Percentiles rank a stretch among this genome's conserved stretches.
Evolutionary conservation across 495 filamentous ascomycete species (phyloP).

Genomic region (Chlorociboria aeruginascens): DNA sequence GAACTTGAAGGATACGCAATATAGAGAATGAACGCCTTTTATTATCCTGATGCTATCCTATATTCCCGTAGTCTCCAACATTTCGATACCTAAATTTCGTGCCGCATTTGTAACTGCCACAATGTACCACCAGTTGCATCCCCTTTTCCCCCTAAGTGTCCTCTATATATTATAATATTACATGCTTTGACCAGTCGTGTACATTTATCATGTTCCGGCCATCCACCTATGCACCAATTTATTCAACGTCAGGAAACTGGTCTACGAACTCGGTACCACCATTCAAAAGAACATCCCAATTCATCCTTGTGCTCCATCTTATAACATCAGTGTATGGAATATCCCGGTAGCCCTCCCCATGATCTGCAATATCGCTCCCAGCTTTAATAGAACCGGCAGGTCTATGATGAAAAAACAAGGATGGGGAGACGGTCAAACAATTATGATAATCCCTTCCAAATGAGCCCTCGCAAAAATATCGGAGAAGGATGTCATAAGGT

Average conservation of each 20-base stretch:
- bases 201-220: too few species aligned
- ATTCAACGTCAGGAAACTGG: not conserved
- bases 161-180: too few species aligned
- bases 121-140: too few species aligned
- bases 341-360: not conserved
- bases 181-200: too few species aligned
- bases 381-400: conserved; percentile 46
- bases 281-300: conserved; percentile 1
- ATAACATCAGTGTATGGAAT: not conserved
- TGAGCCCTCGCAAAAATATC: conserved; percentile 48
- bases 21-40: too few species aligned
- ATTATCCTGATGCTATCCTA: too few species aligned
- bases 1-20: too few species aligned
- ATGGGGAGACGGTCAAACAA: conserved; percentile 38
- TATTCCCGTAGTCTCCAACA: too few species aligned
- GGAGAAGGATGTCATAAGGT: conserved; percentile 47
- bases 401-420: conserved; percentile 45
- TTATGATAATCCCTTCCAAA: conserved; percentile 38
- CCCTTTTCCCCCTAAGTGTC: too few species aligned
- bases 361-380: conserved; percentile 29
- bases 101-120: too few species aligned
- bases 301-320: conserved; percentile 2
- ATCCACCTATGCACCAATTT: not conserved
- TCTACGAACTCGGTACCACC: not conserved
- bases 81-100: too few species aligned